Evolutionary conservation across 1,139 yeast species (phyloP).

Genomic region (Blastobotrys arbuscula): DNA sequence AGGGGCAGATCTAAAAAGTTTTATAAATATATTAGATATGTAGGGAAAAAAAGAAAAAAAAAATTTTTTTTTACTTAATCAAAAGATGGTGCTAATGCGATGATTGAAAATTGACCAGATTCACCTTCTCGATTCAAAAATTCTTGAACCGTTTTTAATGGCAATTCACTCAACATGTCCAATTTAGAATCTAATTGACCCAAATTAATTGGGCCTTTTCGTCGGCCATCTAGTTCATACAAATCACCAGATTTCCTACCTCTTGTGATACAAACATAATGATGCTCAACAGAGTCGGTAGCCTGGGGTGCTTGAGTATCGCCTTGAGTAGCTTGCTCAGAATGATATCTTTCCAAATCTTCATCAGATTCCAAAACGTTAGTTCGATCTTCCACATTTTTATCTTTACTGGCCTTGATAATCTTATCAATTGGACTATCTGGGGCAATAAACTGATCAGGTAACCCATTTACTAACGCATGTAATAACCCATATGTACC

Average conservation of each 20-base stretch:
- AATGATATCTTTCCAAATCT: conserved; percentile 52
- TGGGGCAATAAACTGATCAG: conserved; percentile 34
- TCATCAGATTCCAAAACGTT: conserved; percentile 41
- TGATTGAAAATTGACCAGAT: conserved; percentile 32
- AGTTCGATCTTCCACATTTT: conserved; percentile 39
- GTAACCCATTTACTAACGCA: conserved; percentile 55
- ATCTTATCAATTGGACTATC: conserved; percentile 33
- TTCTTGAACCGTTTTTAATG: conserved; percentile 53
- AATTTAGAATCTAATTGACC: conserved; percentile 44
- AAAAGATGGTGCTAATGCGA: conserved; percentile 31
- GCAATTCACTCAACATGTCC: conserved; percentile 48
- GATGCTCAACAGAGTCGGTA: conserved; percentile 58
- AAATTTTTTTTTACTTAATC: conserved; percentile 9
- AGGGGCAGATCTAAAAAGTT: conserved; percentile 54
- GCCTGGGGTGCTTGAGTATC: conserved; percentile 77
- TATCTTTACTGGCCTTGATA: conserved; percentile 25
- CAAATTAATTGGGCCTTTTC: conserved; percentile 67
- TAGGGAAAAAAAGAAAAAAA: neutral
- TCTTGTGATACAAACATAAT: conserved; percentile 71
- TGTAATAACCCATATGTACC: conserved; percentile 89
- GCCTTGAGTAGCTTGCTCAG: conserved; percentile 60
- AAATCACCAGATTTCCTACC: conserved; percentile 41
- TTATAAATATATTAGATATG: neutral
- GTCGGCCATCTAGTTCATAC: conserved; percentile 85
- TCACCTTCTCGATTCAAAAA: conserved; percentile 48